phyloP scores from a whole-genome alignment of 1,139 yeast species.

The Meyerozyma elateridarum region DNA sequence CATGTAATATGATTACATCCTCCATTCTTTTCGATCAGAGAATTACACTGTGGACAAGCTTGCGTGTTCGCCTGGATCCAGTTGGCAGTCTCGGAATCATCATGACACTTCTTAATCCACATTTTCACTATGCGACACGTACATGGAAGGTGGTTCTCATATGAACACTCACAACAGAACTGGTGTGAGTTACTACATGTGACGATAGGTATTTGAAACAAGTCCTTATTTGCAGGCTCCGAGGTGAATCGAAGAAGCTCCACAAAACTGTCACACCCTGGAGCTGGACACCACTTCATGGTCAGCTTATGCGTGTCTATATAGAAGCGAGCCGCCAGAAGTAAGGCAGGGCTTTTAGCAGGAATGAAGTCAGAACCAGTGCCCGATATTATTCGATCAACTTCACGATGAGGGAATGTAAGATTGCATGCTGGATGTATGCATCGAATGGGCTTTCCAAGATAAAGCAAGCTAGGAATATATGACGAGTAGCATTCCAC shows the following conservation, averaged over 20 bases:
- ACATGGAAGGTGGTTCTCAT: conserved; percentile 78
- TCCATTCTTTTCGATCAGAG: conserved; percentile 77
- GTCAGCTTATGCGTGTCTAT: conserved; percentile 47
- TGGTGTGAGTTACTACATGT: conserved; percentile 62
- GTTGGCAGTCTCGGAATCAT: conserved; percentile 83
- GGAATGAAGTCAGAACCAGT: conserved; percentile 6
- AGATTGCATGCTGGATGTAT: conserved; percentile 44
- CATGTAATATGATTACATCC: conserved; percentile 98
- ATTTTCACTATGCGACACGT: conserved; percentile 65
- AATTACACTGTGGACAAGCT: conserved; percentile 65
- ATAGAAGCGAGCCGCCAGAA: conserved; percentile 39
- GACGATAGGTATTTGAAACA: conserved; percentile 36
- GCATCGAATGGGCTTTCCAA: conserved; percentile 61
- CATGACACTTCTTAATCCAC: conserved; percentile 80
- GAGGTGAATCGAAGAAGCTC: conserved; percentile 30
- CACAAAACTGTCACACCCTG: conserved; percentile 68
- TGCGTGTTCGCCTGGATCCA: conserved; percentile 92
- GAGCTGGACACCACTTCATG: conserved; percentile 80
- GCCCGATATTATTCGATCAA: conserved; percentile 17
- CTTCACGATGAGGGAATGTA: conserved; percentile 29
- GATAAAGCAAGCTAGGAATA: conserved; percentile 44
- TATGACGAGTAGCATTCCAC: conserved; percentile 61
- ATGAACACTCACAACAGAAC: conserved; percentile 77
- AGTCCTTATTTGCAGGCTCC: conserved; percentile 7
- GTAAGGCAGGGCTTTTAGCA: conserved; percentile 14